phyloP scores from a whole-genome alignment of 306 rosid species.

The Canavalia gladiata region DNA sequence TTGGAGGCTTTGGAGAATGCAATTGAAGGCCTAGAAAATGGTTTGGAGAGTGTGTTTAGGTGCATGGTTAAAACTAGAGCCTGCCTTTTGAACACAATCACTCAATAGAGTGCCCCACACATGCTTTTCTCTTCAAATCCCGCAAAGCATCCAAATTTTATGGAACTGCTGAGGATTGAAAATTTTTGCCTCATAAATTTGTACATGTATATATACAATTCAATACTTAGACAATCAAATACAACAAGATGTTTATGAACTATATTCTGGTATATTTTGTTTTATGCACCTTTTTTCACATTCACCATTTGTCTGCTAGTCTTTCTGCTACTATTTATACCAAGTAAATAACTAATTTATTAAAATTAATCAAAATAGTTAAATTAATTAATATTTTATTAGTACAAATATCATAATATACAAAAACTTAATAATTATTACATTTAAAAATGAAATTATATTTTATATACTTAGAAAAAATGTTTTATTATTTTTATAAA shows the following conservation, averaged over 20 bases:
- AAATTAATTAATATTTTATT: too few species aligned
- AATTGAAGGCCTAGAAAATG: conserved; percentile 64
- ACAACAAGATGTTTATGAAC: conserved; percentile 18
- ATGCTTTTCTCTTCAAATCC: conserved; percentile 3
- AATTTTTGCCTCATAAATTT: conserved; percentile 24
- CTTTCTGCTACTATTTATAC: too few species aligned
- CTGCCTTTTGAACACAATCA: conserved; percentile 65
- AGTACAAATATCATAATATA: too few species aligned
- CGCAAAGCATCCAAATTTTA: conserved; percentile 12
- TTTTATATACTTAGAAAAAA: too few species aligned
- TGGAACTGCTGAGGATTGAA: conserved; percentile 16
- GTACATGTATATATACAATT: conserved; percentile 33
- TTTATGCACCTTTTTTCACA: background rate
- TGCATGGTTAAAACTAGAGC: conserved; percentile 69
- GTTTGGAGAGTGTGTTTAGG: conserved; percentile 66
- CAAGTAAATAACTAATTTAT: too few species aligned
- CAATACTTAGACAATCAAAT: conserved; percentile 34
- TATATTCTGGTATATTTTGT: background rate
- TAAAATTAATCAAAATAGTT: too few species aligned
- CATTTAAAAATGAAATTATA: too few species aligned
- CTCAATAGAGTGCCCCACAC: conserved; percentile 49
- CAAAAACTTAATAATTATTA: too few species aligned
- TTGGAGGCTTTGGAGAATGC: conserved; percentile 64
- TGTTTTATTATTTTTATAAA: too few species aligned
- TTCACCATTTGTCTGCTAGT: too few species aligned